Base-by-base conservation (phyloP, 352 stramenopile species). In the Phytopythium delawarense region DNA sequence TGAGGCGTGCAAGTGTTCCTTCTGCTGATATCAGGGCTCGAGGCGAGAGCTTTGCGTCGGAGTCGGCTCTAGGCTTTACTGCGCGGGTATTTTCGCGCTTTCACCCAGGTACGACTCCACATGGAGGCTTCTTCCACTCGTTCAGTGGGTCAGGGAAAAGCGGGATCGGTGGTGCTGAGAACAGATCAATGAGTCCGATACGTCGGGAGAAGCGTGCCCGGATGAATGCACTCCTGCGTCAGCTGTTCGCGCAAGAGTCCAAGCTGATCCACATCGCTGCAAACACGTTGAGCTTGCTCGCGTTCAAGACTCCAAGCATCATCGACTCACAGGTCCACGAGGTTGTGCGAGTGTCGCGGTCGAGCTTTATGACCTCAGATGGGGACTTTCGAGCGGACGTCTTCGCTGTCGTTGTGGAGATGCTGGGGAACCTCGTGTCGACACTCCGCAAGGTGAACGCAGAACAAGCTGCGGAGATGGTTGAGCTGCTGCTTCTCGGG, bases 21-120 rank as follows among this genome's bases (percentile, higher is more conserved):
- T 59, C 53, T 15, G 23, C 55, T 21, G 59, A 37, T 30, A 15
- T 57, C 49, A 28, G 59, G 60, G 63, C 44, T 30, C 34, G 23
- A 40, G 42, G 39, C 7, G 55, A 39, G 23, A 40, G 23, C 39
- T 52, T 32, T 23, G 48, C 53, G 21, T 61, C 70, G 16, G 63
- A 59, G 5, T 62, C 65, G 35, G 42, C 65, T 8, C 57, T 74
- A 37, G 63, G 76, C 7, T 92, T 94, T 59, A 90, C 82, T 2
- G 89, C 82, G n/a, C 77, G 84, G 20, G 74, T 94, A 25, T 59
- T 92, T 20, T 94, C 82, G n/a, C 78, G 79, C 21, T 81, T 94
- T 18, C 79, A 91, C 21, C 78, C 71, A 15, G 40, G 55, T 7
- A 18, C 39, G 42, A 39, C 64, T 11, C 84, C 82, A 0, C 74